Base-by-base conservation (phyloP, 768 basidiomycete species). In the Trametes elegans region DNA sequence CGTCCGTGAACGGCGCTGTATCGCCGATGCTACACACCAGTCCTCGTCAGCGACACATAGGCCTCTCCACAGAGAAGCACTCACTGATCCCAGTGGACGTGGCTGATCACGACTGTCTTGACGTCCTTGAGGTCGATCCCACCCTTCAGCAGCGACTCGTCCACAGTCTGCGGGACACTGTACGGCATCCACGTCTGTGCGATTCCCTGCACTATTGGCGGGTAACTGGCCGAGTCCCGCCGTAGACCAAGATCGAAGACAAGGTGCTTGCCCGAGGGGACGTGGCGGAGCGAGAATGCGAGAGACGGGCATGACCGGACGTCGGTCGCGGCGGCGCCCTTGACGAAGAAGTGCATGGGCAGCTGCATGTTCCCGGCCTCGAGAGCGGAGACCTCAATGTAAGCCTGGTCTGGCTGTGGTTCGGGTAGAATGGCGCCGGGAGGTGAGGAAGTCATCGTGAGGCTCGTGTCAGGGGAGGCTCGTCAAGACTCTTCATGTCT, bases 191-290 rank as follows among this genome's bases (percentile, higher is more conserved):
- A 26, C 14, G 53, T 44, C 35, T 66, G 62, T 44, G 75, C 64
- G 63, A 57, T 60, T 40, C 71, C 53, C 27, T 68, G 68, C 34
- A 67, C 58, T 0, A 55, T 60, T 0, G 78, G 77, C 0, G 79
- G 74, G 47, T 70, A 76, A 4, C 66, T 75, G 19, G 76, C 69
- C 61, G 71, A 69, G 55, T 83, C 77, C 42, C 74, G 74, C 14
- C 81, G 75, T 8, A 79, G 69, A 7, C 83, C 83, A 18, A 84
- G 72, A 53, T 85, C 84, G 57, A 84, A 84, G 23, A 65, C 62
- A 34, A 80, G 60, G 32, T 70, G 75, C 11, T 68, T 62, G 2
- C 68, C 65, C 1, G 66, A 73, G 13, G 59, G 55, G 0, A 79
- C 78, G 57, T 84, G 82, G 9, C 69, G 71, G 28, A 84, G 63